Evolutionary conservation across 768 basidiomycete genomes (phyloP).

Genomic region (Auricularia sp.): DNA sequence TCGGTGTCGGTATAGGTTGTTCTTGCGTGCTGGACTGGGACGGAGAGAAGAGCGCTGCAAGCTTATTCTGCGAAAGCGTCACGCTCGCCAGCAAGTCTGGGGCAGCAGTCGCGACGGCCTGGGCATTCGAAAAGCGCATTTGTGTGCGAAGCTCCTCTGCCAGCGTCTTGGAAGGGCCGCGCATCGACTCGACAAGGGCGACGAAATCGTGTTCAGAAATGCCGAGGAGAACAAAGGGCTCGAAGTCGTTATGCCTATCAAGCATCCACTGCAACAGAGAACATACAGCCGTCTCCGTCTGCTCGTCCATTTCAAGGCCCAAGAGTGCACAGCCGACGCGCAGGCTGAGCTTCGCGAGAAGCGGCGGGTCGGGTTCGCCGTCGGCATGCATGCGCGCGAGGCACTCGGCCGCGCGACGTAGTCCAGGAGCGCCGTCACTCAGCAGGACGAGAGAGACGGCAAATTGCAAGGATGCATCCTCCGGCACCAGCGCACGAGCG

Average conservation of each 20-base stretch:
- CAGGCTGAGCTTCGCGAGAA: conserved; percentile 5
- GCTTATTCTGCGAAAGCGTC: conserved; percentile 11
- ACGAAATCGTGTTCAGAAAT: neutral
- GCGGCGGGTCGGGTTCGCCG: conserved; percentile 17
- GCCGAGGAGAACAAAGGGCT: neutral
- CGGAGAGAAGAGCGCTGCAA: neutral
- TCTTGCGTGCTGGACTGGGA: conserved; percentile 24
- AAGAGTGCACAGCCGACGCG: conserved; percentile 10
- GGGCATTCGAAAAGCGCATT: conserved; percentile 13
- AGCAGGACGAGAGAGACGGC: conserved; percentile 25
- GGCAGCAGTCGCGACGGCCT: neutral
- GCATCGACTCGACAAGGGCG: neutral
- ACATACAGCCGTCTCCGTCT: neutral
- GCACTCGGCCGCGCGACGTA: conserved; percentile 15
- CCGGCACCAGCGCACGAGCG: conserved; percentile 14
- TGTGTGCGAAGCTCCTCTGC: neutral
- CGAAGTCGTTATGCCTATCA: conserved; percentile 1
- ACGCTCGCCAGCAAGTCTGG: conserved; percentile 12
- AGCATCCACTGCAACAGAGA: neutral
- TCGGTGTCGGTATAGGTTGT: conserved; percentile 29
- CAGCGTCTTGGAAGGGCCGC: neutral
- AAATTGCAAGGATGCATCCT: conserved; percentile 22
- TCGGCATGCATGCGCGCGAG: conserved; percentile 18
- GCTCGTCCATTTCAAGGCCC: conserved; percentile 9
- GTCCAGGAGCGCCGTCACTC: conserved; percentile 19